Percentiles rank a stretch among this genome's conserved stretches.
phyloP scores from a whole-genome alignment of 169 alveolate species.

The Plasmodium vinckei region DNA sequence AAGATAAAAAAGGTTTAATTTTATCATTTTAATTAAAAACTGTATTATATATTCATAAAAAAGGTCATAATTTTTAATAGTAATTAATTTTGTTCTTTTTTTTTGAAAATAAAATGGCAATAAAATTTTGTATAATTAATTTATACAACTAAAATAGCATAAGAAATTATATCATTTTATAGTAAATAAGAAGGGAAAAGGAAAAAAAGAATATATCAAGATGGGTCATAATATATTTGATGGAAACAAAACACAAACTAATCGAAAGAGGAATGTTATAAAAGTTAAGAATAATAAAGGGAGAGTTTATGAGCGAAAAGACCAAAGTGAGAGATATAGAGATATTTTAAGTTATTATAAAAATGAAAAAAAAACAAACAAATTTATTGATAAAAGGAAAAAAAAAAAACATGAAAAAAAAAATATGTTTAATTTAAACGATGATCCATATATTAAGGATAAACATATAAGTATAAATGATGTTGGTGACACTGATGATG shows the following conservation, averaged over 20 bases:
- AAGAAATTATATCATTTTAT: neutral
- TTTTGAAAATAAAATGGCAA: too few relatives aligned
- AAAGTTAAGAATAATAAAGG: slow-evolving; percentile 24
- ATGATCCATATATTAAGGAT: slow-evolving; percentile 22
- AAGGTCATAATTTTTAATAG: too few relatives aligned
- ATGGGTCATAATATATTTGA: slow-evolving; percentile 61
- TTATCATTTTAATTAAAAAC: too few relatives aligned
- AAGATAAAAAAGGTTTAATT: too few relatives aligned
- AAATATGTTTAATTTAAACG: slow-evolving; percentile 67
- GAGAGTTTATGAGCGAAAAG: slow-evolving; percentile 11
- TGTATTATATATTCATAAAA: too few relatives aligned
- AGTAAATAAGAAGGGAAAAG: neutral
- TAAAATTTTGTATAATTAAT: too few relatives aligned
- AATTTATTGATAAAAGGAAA: slow-evolving; percentile 77
- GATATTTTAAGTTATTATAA: slow-evolving; percentile 55
- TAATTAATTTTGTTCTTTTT: too few relatives aligned
- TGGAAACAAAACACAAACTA: slow-evolving; percentile 7
- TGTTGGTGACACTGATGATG: slow-evolving; percentile 13
- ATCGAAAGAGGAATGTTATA: slow-evolving; percentile 53
- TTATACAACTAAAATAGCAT: too few relatives aligned
- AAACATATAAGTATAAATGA: slow-evolving; percentile 57
- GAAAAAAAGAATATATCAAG: slow-evolving; percentile 7
- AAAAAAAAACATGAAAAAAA: slow-evolving; percentile 31
- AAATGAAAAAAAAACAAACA: slow-evolving; percentile 74
- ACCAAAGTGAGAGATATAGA: slow-evolving; percentile 51